Evolutionary conservation across 768 basidiomycete genomes (phyloP).

Genomic region (Tricholoma furcatifolium): DNA sequence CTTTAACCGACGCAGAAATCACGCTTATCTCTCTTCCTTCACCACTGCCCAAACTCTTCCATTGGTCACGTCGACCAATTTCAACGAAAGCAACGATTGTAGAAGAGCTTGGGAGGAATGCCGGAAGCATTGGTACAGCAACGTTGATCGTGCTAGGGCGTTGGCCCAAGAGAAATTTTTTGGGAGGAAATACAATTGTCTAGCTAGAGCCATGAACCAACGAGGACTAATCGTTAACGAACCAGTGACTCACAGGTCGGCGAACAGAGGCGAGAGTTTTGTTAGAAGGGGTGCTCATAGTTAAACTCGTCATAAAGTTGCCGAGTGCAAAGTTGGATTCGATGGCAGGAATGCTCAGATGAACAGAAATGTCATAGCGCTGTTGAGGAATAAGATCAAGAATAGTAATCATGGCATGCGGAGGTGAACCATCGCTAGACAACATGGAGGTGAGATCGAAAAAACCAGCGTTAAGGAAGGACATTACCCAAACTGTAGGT

Average conservation of each 20-base stretch:
- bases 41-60: slow-evolving; percentile 68
- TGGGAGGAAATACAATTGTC: slow-evolving; percentile 58
- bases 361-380: slow-evolving; percentile 73
- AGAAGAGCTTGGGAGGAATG: slow-evolving; percentile 48
- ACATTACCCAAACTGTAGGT: slow-evolving; percentile 77
- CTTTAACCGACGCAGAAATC: slow-evolving; percentile 56
- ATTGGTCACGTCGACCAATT: slow-evolving; percentile 71
- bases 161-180: slow-evolving; percentile 37
- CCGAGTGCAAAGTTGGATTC: slow-evolving; percentile 72
- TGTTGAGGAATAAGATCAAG: slow-evolving; percentile 56
- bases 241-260: slow-evolving; percentile 53
- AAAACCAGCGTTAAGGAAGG: background rate
- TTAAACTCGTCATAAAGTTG: slow-evolving; percentile 80
- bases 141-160: slow-evolving; percentile 43
- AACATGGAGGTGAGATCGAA: slow-evolving; percentile 2
- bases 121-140: slow-evolving; percentile 55
- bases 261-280: slow-evolving; percentile 60
- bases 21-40: slow-evolving; percentile 75
- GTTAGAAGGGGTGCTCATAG: slow-evolving; percentile 57
- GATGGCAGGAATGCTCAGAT: slow-evolving; percentile 61
- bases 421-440: slow-evolving; percentile 58
- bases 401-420: slow-evolving; percentile 59
- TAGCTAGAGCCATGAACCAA: slow-evolving; percentile 22
- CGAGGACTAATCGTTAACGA: background rate
- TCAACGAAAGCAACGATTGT: slow-evolving; percentile 60